Conservation (phyloP, 164 flowering plant genomes). For the Sedum album region DNA sequence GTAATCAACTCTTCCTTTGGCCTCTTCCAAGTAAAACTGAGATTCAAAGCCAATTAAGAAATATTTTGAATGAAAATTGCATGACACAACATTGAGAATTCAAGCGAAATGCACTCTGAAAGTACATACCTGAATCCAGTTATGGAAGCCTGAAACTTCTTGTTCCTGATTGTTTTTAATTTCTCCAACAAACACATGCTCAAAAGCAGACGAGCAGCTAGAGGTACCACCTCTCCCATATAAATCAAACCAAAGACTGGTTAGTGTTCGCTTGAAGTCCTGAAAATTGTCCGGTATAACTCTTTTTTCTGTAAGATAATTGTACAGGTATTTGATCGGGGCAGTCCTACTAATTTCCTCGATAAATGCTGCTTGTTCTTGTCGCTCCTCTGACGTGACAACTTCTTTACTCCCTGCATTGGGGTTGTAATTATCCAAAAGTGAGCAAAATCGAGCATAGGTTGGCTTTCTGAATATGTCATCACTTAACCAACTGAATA, state of each 20-base stretch:
- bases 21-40: conserved; percentile 95
- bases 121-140: conserved; percentile 77
- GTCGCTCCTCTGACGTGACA: no score
- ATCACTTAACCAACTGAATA: conserved; percentile 63
- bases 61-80: no score
- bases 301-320: conserved; percentile 56
- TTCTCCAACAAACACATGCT: no score
- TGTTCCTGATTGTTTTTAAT: conserved; percentile 63
- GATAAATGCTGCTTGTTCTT: no score
- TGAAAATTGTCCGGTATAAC: conserved; percentile 33
- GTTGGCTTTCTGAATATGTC: conserved; percentile 66
- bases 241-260: no score
- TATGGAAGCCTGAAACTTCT: no score
- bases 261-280: conserved; percentile 67
- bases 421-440: conserved; percentile 90
- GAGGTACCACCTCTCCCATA: no score
- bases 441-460: conserved; percentile 75
- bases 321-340: conserved; percentile 87
- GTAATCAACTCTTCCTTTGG: conserved; percentile 85
- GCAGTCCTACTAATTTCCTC: no score
- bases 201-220: no score
- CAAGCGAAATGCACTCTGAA: background rate
- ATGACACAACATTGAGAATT: background rate
- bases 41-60: background rate
- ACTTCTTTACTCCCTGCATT: conserved; percentile 60